Base-by-base conservation (phyloP, 805 yeast genomes). In the Teunomyces atbi region DNA sequence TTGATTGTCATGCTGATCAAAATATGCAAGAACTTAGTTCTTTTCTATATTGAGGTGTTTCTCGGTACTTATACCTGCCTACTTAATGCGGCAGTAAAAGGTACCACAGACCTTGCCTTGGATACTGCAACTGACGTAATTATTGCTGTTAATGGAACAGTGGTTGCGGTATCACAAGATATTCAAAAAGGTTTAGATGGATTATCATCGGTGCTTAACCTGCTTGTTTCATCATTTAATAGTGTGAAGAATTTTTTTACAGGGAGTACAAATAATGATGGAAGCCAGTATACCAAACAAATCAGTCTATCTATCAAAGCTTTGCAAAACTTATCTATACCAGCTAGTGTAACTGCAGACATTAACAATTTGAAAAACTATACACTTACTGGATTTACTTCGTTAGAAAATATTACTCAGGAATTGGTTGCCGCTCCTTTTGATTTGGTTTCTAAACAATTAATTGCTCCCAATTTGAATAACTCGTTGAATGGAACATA, bases 61-160 rank as follows among this genome's bases (percentile, higher is more conserved):
- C 63, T 90, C 2, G 98, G 97, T 0, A 94, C 98, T 0, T 89
- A 88, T 64, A 84, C 86, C 0, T 94, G 99, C 63, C 69, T 94
- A 11, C 61, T 89, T 11, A 80, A 86, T 0, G 83, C 94, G 4
- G 80, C 90, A 0, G 71, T 91, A 5, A 83, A 81, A 56, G 88
- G 91, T 3, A 77, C 87, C 0, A 84, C 83, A 1, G 82, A 81
- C 53, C 80, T 82, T 26, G 95, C 95, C 0, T 61, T 87, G 1
- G 85, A 87, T 58, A 79, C 89, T 0, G 82, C 96, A 0, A 87
- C 85, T 54, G 59, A 76, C 1, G 69, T 89, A 1, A 73, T 90
- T 6, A 60, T 49, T 12, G 60, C 49, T 16, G 86, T 89, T 2
- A 89, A 91, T 56, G 66, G 66, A 1, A 82, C 94, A 0, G 61